Evolutionary conservation across 441 rosid species (phyloP).

Genomic region (Pelargonium exstipulatum): DNA sequence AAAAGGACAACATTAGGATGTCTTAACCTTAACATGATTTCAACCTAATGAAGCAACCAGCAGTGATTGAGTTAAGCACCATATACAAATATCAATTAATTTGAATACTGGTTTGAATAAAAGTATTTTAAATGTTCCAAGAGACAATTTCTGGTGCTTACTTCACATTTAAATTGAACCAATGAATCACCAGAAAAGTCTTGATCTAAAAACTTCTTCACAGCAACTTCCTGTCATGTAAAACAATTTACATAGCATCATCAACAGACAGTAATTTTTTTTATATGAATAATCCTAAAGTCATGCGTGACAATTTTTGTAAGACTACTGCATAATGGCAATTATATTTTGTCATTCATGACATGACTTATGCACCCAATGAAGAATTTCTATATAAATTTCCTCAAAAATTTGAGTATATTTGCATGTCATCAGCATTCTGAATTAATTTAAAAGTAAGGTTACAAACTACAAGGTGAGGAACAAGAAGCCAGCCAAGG

Average conservation of each 20-base stretch:
- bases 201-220: conserved; percentile 5
- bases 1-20: conserved; percentile 7
- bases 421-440: too few species aligned
- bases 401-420: too few species aligned
- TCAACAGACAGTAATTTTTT: conserved; percentile 9
- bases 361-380: too few species aligned
- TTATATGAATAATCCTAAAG: too few species aligned
- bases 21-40: conserved; percentile 4
- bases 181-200: conserved; percentile 6
- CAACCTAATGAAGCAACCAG: not conserved
- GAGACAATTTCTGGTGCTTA: not conserved
- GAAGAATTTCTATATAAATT: too few species aligned
- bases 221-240: conserved; percentile 3
- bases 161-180: conserved; percentile 5
- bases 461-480: too few species aligned
- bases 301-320: too few species aligned
- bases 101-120: not conserved
- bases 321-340: too few species aligned
- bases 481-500: too few species aligned
- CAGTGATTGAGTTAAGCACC: not conserved
- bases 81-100: not conserved
- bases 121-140: not conserved
- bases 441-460: too few species aligned
- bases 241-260: not conserved
- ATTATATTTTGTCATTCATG: too few species aligned